Evolutionary conservation across 2,329 filamentous ascomycete genomes (phyloP).

Genomic region (Claviceps sp.): DNA sequence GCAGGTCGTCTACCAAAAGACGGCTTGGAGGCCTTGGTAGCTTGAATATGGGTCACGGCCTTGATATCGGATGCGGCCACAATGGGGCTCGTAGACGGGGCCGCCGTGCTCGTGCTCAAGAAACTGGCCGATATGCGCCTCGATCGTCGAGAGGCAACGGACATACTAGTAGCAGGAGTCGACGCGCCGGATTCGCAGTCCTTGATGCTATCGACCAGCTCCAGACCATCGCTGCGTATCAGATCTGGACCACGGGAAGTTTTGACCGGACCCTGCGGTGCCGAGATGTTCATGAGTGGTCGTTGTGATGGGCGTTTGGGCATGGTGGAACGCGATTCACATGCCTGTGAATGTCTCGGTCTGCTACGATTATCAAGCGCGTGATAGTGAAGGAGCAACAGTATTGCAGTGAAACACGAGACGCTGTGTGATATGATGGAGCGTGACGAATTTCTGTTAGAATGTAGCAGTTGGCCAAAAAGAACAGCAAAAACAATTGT

Average conservation of each 20-base stretch:
- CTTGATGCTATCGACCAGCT: slow-evolving; percentile 22
- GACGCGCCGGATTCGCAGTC: slow-evolving; percentile 14
- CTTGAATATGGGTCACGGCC: slow-evolving; percentile 8
- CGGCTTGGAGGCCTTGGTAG: background rate
- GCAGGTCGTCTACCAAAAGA: background rate
- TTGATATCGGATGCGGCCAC: slow-evolving; percentile 17
- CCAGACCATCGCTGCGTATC: slow-evolving; percentile 20
- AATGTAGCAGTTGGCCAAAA: background rate
- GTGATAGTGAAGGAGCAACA: background rate
- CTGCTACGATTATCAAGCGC: background rate
- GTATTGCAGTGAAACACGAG: background rate
- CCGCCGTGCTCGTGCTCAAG: slow-evolving; percentile 9
- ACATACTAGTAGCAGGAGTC: background rate
- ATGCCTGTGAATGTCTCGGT: background rate
- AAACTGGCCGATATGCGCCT: slow-evolving; percentile 20
- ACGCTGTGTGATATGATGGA: background rate
- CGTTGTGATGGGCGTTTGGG: slow-evolving; percentile 4
- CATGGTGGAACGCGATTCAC: slow-evolving; percentile 8
- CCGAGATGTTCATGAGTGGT: slow-evolving; percentile 18
- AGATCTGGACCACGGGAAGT: slow-evolving; percentile 23
- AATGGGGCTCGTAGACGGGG: slow-evolving; percentile 16
- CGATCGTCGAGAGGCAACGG: slow-evolving; percentile 1
- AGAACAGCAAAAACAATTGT: background rate
- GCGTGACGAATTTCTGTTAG: background rate
- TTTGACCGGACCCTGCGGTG: slow-evolving; percentile 24